These are phyloP conservation scores for Pyrrhoderma noxium DNA, from an alignment of 1,284 basidiomycete genomes.

Conservation along the genomic window DNA sequence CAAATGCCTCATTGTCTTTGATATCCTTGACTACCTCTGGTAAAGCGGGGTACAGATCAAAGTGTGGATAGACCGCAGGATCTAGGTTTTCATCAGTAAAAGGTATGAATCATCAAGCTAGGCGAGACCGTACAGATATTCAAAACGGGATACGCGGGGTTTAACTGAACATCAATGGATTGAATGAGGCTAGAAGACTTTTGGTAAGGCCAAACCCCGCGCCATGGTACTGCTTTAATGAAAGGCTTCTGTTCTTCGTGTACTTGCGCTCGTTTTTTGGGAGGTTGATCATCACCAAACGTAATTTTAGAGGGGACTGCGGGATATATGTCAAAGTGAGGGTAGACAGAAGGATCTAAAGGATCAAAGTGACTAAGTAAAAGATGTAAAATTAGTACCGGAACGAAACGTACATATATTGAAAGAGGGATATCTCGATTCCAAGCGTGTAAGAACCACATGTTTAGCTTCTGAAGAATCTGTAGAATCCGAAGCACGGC, in stretches of 20 bases:
- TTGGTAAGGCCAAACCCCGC: conserved; percentile 22
- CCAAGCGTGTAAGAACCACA: neutral
- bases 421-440: conserved; percentile 28
- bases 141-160: conserved; percentile 10
- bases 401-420: conserved; percentile 1
- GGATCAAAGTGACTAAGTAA: neutral
- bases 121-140: conserved; percentile 9
- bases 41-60: conserved; percentile 19
- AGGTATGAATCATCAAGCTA: neutral
- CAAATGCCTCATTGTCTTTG: neutral
- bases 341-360: conserved; percentile 24
- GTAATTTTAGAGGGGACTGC: neutral
- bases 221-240: conserved; percentile 3
- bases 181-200: neutral
- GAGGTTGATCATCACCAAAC: neutral
- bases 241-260: too few species aligned
- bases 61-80: conserved; percentile 20
- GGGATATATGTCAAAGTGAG: conserved; percentile 26
- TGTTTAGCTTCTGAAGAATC: neutral
- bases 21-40: too few species aligned
- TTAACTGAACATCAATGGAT: conserved; percentile 2
- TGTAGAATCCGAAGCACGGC: conserved; percentile 2
- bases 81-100: conserved; percentile 10
- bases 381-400: neutral
- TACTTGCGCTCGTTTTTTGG: too few species aligned